Conservation (phyloP, 768 basidiomycete species). For the Mycena indigotica region DNA sequence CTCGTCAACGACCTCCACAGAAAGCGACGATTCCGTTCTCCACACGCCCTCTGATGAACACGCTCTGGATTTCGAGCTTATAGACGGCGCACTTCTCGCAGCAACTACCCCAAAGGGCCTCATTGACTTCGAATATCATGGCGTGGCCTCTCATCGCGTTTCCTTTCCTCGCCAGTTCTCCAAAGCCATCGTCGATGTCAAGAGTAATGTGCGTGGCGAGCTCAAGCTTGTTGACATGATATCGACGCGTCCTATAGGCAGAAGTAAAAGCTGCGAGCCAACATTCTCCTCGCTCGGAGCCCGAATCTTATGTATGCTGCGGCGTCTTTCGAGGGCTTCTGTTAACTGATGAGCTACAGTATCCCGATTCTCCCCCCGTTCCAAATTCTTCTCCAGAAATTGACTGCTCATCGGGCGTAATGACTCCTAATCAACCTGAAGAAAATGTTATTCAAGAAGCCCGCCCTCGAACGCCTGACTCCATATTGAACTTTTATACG, state of each 20-base stretch:
- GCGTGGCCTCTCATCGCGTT: slow-evolving; percentile 3
- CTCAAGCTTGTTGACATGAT: background rate
- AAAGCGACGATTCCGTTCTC: slow-evolving; percentile 8
- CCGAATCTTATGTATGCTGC: background rate
- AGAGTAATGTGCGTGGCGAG: slow-evolving; percentile 4
- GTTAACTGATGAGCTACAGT: background rate
- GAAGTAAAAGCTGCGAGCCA: background rate
- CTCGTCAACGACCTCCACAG: slow-evolving; percentile 10
- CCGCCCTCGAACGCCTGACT: background rate
- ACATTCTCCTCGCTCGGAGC: background rate
- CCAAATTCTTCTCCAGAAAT: background rate
- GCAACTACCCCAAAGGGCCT: slow-evolving; percentile 1
- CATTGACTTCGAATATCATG: background rate
- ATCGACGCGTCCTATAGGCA: background rate
- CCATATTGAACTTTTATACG: background rate
- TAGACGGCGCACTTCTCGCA: slow-evolving; percentile 11
- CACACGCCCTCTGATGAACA: slow-evolving; percentile 20
- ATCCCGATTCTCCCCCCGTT: background rate
- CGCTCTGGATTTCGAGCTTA: slow-evolving; percentile 6
- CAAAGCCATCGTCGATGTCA: slow-evolving; percentile 12
- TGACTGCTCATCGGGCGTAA: background rate
- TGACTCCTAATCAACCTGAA: background rate
- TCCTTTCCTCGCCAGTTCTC: slow-evolving; percentile 18
- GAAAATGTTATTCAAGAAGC: background rate
- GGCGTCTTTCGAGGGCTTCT: background rate